Evolutionary conservation across 169 alveolate species (phyloP).

Genomic region (Neospora caninum): DNA sequence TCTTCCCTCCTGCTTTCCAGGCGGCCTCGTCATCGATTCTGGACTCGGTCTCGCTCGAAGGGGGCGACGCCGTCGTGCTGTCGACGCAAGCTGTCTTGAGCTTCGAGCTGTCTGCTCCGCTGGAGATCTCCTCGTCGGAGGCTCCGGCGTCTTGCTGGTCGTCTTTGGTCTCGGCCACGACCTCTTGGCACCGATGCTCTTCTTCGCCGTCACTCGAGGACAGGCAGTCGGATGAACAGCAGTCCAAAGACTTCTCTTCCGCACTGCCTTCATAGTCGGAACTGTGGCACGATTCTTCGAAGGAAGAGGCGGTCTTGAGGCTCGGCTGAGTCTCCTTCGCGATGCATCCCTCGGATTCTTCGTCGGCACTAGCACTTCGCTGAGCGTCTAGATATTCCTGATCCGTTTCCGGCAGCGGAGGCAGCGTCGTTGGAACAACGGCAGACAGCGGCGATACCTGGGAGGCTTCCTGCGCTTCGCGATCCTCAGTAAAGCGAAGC

Average conservation of each 20-base stretch:
- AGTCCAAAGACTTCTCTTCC: conserved; percentile 35
- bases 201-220: conserved; percentile 40
- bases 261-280: conserved; percentile 8
- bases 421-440: neutral
- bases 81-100: neutral
- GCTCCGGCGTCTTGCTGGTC: conserved; percentile 35
- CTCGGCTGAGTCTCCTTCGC: neutral
- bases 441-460: neutral
- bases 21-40: neutral
- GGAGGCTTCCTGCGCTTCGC: neutral
- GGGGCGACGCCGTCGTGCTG: neutral
- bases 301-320: neutral
- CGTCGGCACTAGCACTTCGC: neutral
- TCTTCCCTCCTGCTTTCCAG: neutral
- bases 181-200: neutral
- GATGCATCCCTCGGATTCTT: neutral
- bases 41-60: neutral
- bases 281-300: conserved; percentile 20
- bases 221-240: conserved; percentile 17
- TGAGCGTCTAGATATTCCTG: neutral
- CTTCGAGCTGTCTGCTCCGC: conserved; percentile 19
- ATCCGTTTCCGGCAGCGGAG: neutral
- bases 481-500: conserved; percentile 43
- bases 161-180: conserved; percentile 19
- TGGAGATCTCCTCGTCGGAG: conserved; percentile 42